Conservation (phyloP, 2,329 filamentous ascomycete genomes). For the Cyanodermella asteris region DNA sequence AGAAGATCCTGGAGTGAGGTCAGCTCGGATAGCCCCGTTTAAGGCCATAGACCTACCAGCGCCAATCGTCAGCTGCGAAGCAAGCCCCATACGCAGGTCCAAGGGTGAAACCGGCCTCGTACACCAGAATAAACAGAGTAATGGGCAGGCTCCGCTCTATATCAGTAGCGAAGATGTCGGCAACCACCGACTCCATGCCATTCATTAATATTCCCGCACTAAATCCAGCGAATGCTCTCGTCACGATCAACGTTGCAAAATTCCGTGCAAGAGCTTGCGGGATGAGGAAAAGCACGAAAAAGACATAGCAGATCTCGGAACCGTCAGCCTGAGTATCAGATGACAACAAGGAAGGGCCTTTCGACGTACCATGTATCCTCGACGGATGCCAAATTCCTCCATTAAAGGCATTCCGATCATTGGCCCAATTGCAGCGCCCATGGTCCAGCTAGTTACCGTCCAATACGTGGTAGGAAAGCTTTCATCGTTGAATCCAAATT, state of each 20-base stretch:
- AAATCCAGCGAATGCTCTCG: slow-evolving; percentile 1
- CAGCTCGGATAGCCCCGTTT: too few species aligned
- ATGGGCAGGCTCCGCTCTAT: slow-evolving; percentile 11
- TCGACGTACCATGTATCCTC: not conserved
- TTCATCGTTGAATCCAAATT: too few species aligned
- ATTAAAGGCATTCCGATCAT: slow-evolving; percentile 2
- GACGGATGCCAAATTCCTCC: slow-evolving; percentile 1
- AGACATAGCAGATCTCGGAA: slow-evolving; percentile 1
- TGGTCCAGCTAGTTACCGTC: slow-evolving; percentile 2
- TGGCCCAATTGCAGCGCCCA: slow-evolving; percentile 2
- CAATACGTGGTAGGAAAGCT: slow-evolving; percentile 1
- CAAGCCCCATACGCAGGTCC: slow-evolving; percentile 15
- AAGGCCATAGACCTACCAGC: too few species aligned
- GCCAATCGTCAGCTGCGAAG: slow-evolving; percentile 12
- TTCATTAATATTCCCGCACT: slow-evolving; percentile 1
- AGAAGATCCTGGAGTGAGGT: slow-evolving; percentile 5
- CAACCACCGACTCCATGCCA: slow-evolving; percentile 7
- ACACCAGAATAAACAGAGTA: slow-evolving; percentile 8
- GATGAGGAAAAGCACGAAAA: slow-evolving; percentile 1
- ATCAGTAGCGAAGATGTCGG: slow-evolving; percentile 12
- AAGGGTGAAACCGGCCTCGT: slow-evolving; percentile 9
- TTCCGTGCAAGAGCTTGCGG: slow-evolving; percentile 2
- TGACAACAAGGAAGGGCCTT: too few species aligned
- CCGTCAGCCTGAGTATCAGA: not conserved
- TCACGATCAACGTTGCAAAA: slow-evolving; percentile 2